Conservation (phyloP, 495 filamentous ascomycete genomes). For the Hypoxylon perforatum region DNA sequence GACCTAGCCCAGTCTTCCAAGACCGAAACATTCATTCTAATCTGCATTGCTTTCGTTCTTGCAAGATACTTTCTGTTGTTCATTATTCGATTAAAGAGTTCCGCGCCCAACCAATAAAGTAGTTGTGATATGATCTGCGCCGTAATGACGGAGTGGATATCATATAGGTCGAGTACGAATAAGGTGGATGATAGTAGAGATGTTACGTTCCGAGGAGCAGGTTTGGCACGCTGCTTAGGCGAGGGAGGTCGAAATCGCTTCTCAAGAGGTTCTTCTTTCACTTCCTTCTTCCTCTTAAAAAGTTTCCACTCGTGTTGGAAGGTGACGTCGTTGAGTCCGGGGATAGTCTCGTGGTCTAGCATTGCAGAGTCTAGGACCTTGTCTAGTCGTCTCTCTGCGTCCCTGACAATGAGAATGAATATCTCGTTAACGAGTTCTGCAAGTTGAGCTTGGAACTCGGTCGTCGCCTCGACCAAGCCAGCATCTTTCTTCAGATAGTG, state of each 20-base stretch:
- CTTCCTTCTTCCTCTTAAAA: slow-evolving; percentile 88
- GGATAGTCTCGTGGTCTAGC: slow-evolving; percentile 98
- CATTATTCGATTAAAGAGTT: slow-evolving; percentile 98
- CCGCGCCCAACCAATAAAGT: slow-evolving; percentile 95
- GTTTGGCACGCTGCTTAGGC: slow-evolving; percentile 90
- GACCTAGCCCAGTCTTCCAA: slow-evolving; percentile 95
- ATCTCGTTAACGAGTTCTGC: slow-evolving; percentile 98
- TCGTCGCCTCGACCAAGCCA: slow-evolving; percentile 82
- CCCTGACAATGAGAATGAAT: slow-evolving; percentile 96
- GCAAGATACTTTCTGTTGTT: slow-evolving; percentile 94
- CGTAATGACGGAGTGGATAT: slow-evolving; percentile 97
- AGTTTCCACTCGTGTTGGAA: slow-evolving; percentile 99
- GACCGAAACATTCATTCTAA: slow-evolving; percentile 96
- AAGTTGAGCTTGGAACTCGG: slow-evolving; percentile 90
- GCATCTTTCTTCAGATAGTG: slow-evolving; percentile 97
- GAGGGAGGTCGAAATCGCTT: slow-evolving; percentile 93
- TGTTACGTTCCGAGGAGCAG: slow-evolving; percentile 95
- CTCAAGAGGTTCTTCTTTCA: slow-evolving; percentile 87
- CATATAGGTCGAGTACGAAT: slow-evolving; percentile 97
- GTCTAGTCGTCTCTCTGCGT: slow-evolving; percentile 97
- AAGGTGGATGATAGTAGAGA: slow-evolving; percentile 95
- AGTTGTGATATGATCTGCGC: slow-evolving; percentile 93
- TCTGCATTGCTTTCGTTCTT: slow-evolving; percentile 98
- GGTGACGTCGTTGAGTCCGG: slow-evolving; percentile 92
- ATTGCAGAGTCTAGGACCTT: slow-evolving; percentile 92